Percentiles rank a stretch among this genome's conserved stretches.
These are phyloP conservation scores for Aspergillus terreus DNA, from an alignment of 2,329 filamentous ascomycete genomes.

Conservation along the genomic window DNA sequence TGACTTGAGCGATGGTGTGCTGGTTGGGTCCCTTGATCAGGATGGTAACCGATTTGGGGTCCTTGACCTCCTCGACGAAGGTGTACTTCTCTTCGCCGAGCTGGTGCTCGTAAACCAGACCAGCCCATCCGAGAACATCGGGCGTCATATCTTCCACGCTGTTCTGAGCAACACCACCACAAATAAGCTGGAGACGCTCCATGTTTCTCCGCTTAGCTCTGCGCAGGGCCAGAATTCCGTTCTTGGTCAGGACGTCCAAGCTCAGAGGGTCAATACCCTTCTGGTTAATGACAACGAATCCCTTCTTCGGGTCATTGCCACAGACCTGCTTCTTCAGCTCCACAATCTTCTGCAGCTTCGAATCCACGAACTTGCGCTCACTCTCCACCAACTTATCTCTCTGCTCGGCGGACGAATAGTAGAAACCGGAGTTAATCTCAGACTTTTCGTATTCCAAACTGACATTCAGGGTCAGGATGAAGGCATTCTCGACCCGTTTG, in stretches of 20 bases:
- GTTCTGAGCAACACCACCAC: constrained; percentile 88
- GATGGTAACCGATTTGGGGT: constrained; percentile 94
- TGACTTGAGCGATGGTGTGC: constrained; percentile 95
- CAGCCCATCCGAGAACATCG: constrained; percentile 90
- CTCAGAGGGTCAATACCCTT: constrained; percentile 98
- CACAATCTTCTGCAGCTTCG: constrained; percentile 95
- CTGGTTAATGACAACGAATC: constrained; percentile 97
- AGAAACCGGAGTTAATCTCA: constrained; percentile 98
- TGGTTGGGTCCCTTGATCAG: constrained; percentile 97
- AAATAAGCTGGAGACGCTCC: constrained; percentile 94
- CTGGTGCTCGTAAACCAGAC: constrained; percentile 93
- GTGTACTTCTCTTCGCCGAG: constrained; percentile 99
- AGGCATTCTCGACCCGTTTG: constrained; percentile 91
- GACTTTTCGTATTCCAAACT: constrained; percentile 98
- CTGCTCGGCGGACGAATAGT: constrained; percentile 96
- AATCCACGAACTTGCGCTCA: constrained; percentile 90
- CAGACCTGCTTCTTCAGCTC: constrained; percentile 98
- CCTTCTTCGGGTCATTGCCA: constrained; percentile 86
- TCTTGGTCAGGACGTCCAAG: constrained; percentile 94
- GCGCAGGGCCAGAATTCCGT: constrained; percentile 90
- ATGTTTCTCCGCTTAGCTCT: constrained; percentile 98
- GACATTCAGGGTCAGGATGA: constrained; percentile 92
- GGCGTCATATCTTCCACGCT: constrained; percentile 89
- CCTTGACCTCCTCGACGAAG: constrained; percentile 97
- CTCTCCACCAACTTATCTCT: constrained; percentile 97